Percentiles rank a stretch among this genome's conserved stretches.
Evolutionary conservation across 225 moss, liverwort and hornwort species (phyloP).

Genomic region (Marchantia polymorpha): DNA sequence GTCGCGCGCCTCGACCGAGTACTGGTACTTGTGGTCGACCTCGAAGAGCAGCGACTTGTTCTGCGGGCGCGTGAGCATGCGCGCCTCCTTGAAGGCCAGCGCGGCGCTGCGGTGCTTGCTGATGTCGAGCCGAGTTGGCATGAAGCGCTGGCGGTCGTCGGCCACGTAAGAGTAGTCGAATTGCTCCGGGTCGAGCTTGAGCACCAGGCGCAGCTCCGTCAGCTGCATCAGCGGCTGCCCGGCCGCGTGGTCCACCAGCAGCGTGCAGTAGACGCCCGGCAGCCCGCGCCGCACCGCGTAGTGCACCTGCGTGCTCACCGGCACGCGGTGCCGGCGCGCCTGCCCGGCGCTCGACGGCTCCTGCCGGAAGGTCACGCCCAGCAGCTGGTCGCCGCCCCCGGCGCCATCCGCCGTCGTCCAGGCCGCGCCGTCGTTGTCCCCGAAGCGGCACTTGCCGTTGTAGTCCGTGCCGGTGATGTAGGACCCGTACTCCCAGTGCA

Average conservation of each 20-base stretch:
- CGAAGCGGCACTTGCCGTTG: slow-evolving; percentile 40
- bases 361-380: slow-evolving; percentile 36
- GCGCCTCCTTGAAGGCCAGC: slow-evolving; percentile 39
- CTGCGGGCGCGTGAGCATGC: slow-evolving; percentile 29
- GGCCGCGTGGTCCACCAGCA: slow-evolving; percentile 28
- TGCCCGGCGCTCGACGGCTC: neutral
- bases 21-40: slow-evolving; percentile 45
- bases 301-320: slow-evolving; percentile 31
- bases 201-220: slow-evolving; percentile 35
- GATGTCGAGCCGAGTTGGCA: slow-evolving; percentile 40
- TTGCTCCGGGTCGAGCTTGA: slow-evolving; percentile 34
- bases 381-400: slow-evolving; percentile 23
- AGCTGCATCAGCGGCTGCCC: slow-evolving; percentile 31
- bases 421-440: slow-evolving; percentile 20
- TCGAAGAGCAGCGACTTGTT: slow-evolving; percentile 25
- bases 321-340: slow-evolving; percentile 2
- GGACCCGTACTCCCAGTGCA: slow-evolving; percentile 39
- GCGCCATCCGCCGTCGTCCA: slow-evolving; percentile 12
- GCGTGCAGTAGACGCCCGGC: slow-evolving; percentile 32
- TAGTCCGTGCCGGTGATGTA: neutral
- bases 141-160: slow-evolving; percentile 41
- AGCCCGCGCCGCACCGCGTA: slow-evolving; percentile 28
- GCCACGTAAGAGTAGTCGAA: slow-evolving; percentile 44
- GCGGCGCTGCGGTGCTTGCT: slow-evolving; percentile 25
- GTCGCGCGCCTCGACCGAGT: slow-evolving; percentile 41